These are phyloP conservation scores for Epichloe sylvatica DNA, from an alignment of 2,329 filamentous ascomycete genomes.

Conservation along the genomic window DNA sequence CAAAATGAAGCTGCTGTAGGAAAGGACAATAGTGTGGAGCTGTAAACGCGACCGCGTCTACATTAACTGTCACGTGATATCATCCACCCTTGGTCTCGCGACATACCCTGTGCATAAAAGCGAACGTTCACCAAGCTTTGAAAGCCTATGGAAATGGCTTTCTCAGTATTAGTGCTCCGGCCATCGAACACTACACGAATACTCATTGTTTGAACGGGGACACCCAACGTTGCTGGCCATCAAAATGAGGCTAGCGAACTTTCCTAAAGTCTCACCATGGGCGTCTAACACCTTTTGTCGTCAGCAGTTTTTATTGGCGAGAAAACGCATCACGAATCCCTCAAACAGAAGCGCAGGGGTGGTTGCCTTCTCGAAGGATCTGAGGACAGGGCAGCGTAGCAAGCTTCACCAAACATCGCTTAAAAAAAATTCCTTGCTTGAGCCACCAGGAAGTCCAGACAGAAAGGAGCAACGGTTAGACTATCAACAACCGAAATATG, in stretches of 20 bases:
- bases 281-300: not conserved
- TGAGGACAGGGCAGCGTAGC: not conserved
- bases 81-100: no score
- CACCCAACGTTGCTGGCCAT: no score
- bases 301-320: not conserved
- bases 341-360: not conserved
- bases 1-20: not conserved
- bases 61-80: not conserved
- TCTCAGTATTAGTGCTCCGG: no score
- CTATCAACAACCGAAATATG: slow-evolving; percentile 59
- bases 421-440: not conserved
- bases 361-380: not conserved
- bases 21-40: not conserved
- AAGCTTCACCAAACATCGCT: not conserved
- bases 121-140: no score
- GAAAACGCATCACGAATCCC: not conserved
- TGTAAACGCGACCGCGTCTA: not conserved
- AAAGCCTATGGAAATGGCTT: no score
- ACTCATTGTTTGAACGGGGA: no score
- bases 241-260: slow-evolving; percentile 1
- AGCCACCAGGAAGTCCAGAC: not conserved
- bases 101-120: not conserved
- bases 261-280: not conserved
- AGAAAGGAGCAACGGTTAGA: slow-evolving; percentile 7
- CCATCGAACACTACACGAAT: no score